These are phyloP conservation scores for Umbelopsis sp. DNA, from an alignment of 192 early-diverging fungal genomes.

Conservation along the genomic window DNA sequence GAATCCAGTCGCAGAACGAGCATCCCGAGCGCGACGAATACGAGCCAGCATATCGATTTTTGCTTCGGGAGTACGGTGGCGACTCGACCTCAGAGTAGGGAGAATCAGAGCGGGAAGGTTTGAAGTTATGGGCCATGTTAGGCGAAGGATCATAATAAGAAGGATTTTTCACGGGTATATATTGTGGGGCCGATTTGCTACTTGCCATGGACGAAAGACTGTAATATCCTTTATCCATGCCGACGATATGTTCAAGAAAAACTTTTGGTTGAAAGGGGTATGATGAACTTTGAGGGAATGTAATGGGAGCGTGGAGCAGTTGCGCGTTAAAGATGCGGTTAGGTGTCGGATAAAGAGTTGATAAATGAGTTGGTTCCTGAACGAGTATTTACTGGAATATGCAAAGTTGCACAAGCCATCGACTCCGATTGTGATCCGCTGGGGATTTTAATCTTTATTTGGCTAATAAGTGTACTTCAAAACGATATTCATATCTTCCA, in stretches of 20 bases:
- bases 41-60: constrained; percentile 15
- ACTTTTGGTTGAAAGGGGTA: no score
- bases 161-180: not conserved
- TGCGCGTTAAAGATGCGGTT: no score
- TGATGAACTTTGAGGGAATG: not conserved
- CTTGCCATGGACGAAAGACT: not conserved
- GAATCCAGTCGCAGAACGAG: not conserved
- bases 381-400: no score
- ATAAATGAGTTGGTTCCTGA: no score
- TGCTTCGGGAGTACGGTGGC: not conserved
- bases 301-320: not conserved
- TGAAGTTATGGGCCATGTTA: constrained; percentile 3
- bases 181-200: not conserved
- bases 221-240: constrained; percentile 13
- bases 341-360: no score
- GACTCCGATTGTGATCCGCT: no score
- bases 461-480: no score
- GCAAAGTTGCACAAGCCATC: no score
- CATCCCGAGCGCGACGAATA: not conserved
- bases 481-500: no score
- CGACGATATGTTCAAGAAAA: not conserved
- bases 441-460: no score
- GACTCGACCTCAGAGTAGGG: not conserved
- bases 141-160: constrained; percentile 1
- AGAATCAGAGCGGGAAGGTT: not conserved